Evolutionary conservation across 2,329 filamentous ascomycete genomes (phyloP).

Genomic region (Ophiostoma perfectum): DNA sequence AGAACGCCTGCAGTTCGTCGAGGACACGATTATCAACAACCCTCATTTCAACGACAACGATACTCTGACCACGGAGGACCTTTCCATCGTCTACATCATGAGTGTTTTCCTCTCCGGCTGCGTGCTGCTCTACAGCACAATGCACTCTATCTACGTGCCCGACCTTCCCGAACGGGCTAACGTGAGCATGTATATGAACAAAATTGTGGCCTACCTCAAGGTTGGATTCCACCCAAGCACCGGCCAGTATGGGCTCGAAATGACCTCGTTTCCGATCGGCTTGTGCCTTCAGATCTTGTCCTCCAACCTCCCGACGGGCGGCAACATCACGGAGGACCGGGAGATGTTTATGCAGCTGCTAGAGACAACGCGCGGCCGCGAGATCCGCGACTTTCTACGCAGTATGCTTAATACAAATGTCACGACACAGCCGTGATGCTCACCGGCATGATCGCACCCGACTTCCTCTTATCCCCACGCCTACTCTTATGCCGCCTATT

Average conservation of each 20-base stretch:
- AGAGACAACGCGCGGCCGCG: conserved; percentile 24
- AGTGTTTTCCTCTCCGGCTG: conserved; percentile 24
- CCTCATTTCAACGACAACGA: conserved; percentile 4
- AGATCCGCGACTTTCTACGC: conserved; percentile 25
- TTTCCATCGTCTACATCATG: conserved; percentile 26
- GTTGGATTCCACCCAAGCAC: conserved; percentile 26
- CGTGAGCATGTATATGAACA: conserved; percentile 22
- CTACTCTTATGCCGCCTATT: not conserved
- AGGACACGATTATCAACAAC: conserved; percentile 9
- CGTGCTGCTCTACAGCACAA: conserved; percentile 27
- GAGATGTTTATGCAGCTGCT: conserved; percentile 23
- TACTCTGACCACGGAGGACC: conserved; percentile 23
- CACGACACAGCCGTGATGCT: conserved; percentile 10
- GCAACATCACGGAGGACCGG: conserved; percentile 17
- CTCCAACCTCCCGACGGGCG: conserved; percentile 2
- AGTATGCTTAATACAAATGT: conserved; percentile 23
- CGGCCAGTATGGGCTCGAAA: conserved; percentile 26
- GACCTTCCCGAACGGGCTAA: conserved; percentile 21
- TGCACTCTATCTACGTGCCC: conserved; percentile 20
- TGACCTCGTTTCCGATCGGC: conserved; percentile 26
- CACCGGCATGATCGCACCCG: not conserved
- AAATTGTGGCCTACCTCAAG: conserved; percentile 23
- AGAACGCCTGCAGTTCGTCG: conserved; percentile 17
- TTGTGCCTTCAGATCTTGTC: conserved; percentile 22
- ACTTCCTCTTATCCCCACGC: not conserved